Conservation (phyloP, 495 filamentous ascomycete species). For the Penicillium parvum region DNA sequence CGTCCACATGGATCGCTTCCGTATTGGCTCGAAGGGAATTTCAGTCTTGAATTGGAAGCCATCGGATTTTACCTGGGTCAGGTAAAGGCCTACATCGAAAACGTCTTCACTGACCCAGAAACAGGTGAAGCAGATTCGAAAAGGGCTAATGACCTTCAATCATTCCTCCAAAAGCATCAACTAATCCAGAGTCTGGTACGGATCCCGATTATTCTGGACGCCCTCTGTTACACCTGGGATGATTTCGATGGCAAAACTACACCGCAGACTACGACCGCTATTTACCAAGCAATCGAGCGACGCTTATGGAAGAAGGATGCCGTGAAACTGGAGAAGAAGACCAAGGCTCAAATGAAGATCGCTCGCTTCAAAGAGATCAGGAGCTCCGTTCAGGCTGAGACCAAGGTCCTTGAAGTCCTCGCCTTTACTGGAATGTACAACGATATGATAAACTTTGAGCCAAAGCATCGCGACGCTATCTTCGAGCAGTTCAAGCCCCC, state of each 20-base stretch:
- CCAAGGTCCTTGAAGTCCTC: conserved; percentile 28
- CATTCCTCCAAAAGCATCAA: conserved; percentile 20
- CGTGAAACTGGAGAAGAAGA: conserved; percentile 1
- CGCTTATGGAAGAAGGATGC: conserved; percentile 38
- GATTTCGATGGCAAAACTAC: not conserved
- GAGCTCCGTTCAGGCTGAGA: too few species aligned
- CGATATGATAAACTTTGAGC: conserved; percentile 36
- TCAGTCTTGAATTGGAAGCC: conserved; percentile 18
- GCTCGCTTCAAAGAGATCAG: conserved; percentile 7
- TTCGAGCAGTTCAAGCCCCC: too few species aligned
- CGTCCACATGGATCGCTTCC: conserved; percentile 11
- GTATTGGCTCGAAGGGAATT: not conserved
- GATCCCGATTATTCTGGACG: conserved; percentile 46
- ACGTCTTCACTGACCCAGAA: too few species aligned
- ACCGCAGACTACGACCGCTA: conserved; percentile 35
- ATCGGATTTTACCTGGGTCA: conserved; percentile 14
- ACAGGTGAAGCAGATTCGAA: too few species aligned
- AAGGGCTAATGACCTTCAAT: too few species aligned
- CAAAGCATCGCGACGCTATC: conserved; percentile 16
- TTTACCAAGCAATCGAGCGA: conserved; percentile 41
- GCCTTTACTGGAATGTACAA: conserved; percentile 37
- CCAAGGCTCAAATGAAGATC: not conserved
- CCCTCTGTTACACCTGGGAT: conserved; percentile 41
- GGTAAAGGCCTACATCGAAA: conserved; percentile 13
- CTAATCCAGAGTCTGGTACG: conserved; percentile 36